Evolutionary conservation across 2,329 filamentous ascomycete genomes (phyloP), one percentile per base, ranked within the genome.

Genomic region (Colletotrichum cordylinicola): DNA sequence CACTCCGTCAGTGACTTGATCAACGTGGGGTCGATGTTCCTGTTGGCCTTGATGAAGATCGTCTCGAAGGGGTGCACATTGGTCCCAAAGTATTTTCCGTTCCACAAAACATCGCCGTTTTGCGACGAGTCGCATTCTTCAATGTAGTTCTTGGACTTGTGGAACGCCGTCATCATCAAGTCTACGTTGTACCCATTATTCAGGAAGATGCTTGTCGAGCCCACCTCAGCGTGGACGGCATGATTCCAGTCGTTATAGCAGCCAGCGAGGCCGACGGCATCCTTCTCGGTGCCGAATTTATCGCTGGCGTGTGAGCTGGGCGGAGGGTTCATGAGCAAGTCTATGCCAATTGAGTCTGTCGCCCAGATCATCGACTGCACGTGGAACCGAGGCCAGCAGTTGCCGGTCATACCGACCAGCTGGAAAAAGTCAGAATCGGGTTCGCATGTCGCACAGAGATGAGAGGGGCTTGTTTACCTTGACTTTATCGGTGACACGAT

Each of bases 301-400:
- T 81, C 81, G 16, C 74, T 68, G 8, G 73, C 67, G 4, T 72
- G 77, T 15, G 71, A 67, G 33, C 78, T 75, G 3, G 74, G 37
- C 0, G 79, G 78, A 6, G 81, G 81, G 77, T 84, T 78, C 37
- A 86, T 81, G 2, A 86, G 78, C 31, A 84, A 64, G 10, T 78
- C 77, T 74, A 86, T 84, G 77, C 85, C 85, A n/a, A 82, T 76
- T 16, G 77, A 66, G 79, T 86, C 84, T 9, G 85, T 86, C 12
- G 84, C 83, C 78, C 80, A 83, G 67, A 86, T 81, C 81, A 84
- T 85, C 55, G 83, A 82, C 77, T 86, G 83, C 4, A 85, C 77
- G 75, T 85, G 84, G 56, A 81, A 81, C 9, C 76, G 72, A 8
- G 84, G 84, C 10, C 76, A 72, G 80, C 84, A 86, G 77, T 82